phyloP scores from a whole-genome alignment of 1,284 basidiomycete species.

The Naganishia cerealis region DNA sequence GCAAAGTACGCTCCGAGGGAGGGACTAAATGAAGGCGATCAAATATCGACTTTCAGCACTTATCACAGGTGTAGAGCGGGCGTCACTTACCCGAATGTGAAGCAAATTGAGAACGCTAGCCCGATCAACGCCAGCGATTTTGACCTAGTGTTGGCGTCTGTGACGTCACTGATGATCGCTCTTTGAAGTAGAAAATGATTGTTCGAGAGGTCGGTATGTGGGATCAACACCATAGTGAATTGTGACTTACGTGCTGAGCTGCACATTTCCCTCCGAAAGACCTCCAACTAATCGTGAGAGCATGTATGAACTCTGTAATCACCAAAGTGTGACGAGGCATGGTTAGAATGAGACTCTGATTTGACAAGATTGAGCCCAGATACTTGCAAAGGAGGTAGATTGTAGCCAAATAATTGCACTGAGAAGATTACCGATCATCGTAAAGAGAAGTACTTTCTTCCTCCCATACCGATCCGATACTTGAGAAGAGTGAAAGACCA shows the following conservation, averaged over 20 bases:
- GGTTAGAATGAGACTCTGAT: neutral
- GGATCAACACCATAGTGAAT: neutral
- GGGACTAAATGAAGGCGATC: slow-evolving; percentile 61
- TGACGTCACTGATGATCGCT: slow-evolving; percentile 84
- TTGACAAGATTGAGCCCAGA: slow-evolving; percentile 47
- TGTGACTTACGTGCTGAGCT: slow-evolving; percentile 54
- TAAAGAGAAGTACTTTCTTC: slow-evolving; percentile 71
- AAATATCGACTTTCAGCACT: slow-evolving; percentile 75
- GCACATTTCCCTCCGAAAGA: slow-evolving; percentile 71
- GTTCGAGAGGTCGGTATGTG: neutral
- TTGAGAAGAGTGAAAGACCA: neutral
- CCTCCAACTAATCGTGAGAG: slow-evolving; percentile 85
- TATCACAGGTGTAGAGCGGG: slow-evolving; percentile 59
- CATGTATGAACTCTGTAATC: slow-evolving; percentile 64
- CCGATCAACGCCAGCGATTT: slow-evolving; percentile 85
- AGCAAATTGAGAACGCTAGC: slow-evolving; percentile 88
- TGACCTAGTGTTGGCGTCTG: slow-evolving; percentile 70
- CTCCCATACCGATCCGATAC: slow-evolving; percentile 75
- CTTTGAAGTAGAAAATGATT: slow-evolving; percentile 52
- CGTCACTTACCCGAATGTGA: slow-evolving; percentile 59
- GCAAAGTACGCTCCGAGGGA: slow-evolving; percentile 57
- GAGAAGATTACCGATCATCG: slow-evolving; percentile 87
- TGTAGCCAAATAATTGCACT: slow-evolving; percentile 83
- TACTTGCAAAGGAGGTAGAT: slow-evolving; percentile 69
- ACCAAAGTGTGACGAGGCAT: neutral